Evolutionary conservation across 2,329 filamentous ascomycete species (phyloP), one percentile per base, ranked within the genome.

Genomic region (Fusarium beomiforme): DNA sequence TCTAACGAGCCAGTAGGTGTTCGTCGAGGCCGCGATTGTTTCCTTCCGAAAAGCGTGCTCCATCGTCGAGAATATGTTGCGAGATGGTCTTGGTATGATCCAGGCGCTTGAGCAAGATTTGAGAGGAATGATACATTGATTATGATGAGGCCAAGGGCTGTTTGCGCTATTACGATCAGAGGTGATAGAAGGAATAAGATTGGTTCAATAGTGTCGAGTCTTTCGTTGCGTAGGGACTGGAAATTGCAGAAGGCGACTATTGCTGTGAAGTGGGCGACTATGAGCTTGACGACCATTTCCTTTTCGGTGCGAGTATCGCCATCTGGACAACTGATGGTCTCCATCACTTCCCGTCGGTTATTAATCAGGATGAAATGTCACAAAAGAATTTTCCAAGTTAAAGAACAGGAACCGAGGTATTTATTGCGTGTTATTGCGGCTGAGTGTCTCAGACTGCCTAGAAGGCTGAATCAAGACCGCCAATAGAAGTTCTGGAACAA

Each of bases 211-310:
- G 58, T 44, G 33, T 43, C 39, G 9, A 71, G 68, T 3, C n/a
- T 36, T 17, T 70, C 68, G 9, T 69, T 53, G 16, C 68, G 68
- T 0, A 64, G 31, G 3, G 57, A 64, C 7, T 64, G 58, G 11
- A 59, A 41, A 21, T 70, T 68, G 37, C 68, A 70, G 0, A 71
- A 70, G 1, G 68, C 63, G 4, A 56, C 36, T 7, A 46, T 8
- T 0, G 63, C 63, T 2, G 63, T 69, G 21, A 71, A 12, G 24
- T 70, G 67, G 1, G 68, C 63, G 16, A 70, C 21, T 4, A 69
- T 29, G 8, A 70, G 53, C 12, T 71, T 70, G 5, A 69, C 37
- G 2, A 71, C n/a, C 9, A 71, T 44, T 5, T 71, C 68, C 13
- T 43, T 56, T 5, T 23, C 24, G 0, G 29, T 47, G 7, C 68